phyloP scores from a whole-genome alignment of 352 stramenopile genomes.

The Globisporangium ultimum region DNA sequence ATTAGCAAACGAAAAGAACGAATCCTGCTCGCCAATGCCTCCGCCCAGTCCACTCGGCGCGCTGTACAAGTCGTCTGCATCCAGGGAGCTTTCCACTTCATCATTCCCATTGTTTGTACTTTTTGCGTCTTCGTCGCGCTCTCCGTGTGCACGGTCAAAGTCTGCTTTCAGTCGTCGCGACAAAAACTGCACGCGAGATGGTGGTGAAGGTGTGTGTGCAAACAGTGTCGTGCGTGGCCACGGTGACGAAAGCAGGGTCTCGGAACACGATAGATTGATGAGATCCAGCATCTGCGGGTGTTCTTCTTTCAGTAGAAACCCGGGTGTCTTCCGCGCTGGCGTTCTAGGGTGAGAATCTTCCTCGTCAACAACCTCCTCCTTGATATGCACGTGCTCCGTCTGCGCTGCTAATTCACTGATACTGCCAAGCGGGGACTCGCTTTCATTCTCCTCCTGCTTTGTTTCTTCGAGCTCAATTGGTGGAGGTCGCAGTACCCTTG shows the following conservation, averaged over 20 bases:
- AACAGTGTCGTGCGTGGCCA: conserved; percentile 18
- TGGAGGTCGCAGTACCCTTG: conserved; percentile 1
- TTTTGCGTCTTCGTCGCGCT: conserved; percentile 7
- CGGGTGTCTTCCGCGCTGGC: conserved; percentile 10
- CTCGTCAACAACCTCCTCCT: conserved; percentile 8
- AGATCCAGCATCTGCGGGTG: conserved; percentile 16
- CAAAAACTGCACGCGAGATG: conserved; percentile 25
- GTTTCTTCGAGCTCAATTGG: conserved; percentile 2
- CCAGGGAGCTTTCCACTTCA: conserved; percentile 11
- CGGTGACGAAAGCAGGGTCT: conserved; percentile 12
- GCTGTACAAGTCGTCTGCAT: conserved; percentile 37
- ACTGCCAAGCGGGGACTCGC: background rate
- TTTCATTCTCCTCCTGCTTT: background rate
- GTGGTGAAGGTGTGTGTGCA: conserved; percentile 21
- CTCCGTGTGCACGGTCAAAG: conserved; percentile 26
- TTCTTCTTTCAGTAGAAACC: conserved; percentile 13
- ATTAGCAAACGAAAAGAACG: conserved; percentile 79
- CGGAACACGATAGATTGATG: conserved; percentile 12
- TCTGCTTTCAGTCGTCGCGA: conserved; percentile 29
- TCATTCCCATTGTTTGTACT: conserved; percentile 4
- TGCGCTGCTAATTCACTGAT: background rate
- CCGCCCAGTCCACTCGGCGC: conserved; percentile 30
- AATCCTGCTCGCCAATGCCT: conserved; percentile 56
- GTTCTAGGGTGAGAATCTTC: conserved; percentile 15
- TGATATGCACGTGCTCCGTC: background rate